These are phyloP conservation scores for Eucalyptus microcorys DNA, from an alignment of 345 rosid genomes.

Conservation along the genomic window DNA sequence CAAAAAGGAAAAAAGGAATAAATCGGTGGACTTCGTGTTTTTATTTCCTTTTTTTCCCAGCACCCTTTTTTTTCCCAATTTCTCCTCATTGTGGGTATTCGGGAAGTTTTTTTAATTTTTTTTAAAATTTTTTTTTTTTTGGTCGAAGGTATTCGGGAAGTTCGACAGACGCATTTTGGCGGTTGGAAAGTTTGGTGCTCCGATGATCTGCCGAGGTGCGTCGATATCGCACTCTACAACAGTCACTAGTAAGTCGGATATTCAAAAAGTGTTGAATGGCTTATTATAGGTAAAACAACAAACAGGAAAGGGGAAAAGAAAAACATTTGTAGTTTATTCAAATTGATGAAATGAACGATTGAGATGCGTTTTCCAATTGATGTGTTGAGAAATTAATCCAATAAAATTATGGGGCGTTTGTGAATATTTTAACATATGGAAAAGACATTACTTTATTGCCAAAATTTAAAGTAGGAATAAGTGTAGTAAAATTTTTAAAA, in stretches of 20 bases:
- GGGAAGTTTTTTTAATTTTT: too few species aligned
- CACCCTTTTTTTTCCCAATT: neutral
- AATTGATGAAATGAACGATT: neutral
- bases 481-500: neutral
- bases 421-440: neutral
- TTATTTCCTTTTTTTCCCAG: neutral
- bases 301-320: neutral
- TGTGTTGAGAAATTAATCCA: neutral
- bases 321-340: neutral
- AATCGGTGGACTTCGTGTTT: neutral
- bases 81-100: neutral
- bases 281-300: neutral
- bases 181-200: neutral
- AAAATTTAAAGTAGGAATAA: neutral
- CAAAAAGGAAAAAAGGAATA: too few species aligned
- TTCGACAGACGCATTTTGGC: neutral
- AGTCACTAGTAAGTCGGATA: accelerated
- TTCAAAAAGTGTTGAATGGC: neutral
- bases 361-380: neutral
- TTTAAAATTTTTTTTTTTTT: too few species aligned
- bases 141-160: accelerated
- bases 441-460: neutral
- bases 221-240: neutral
- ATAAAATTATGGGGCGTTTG: neutral
- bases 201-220: neutral